Base-by-base conservation (phyloP, 2,329 filamentous ascomycete genomes). In the Aschersonia sp. region DNA sequence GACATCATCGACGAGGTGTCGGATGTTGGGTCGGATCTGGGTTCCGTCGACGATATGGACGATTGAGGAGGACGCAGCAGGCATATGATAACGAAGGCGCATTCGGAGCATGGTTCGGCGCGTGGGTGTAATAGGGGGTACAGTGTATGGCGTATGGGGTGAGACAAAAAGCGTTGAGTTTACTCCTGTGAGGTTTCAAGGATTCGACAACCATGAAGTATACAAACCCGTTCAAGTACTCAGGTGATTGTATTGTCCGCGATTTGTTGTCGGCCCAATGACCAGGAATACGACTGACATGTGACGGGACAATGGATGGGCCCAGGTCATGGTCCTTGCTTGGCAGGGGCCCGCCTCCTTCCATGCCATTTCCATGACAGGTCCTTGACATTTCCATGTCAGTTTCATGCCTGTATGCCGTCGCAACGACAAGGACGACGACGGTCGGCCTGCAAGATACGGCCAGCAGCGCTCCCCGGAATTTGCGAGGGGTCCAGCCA, bases 1-100 rank as follows among this genome's bases (percentile, higher is more conserved):
- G 47, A 51, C 28, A 49, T 49, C 7, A 31, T 49, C 28, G 49
- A 49, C 32, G 49, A 51, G 20, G 43, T 43, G 38, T 48, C 46
- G 9, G 47, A 51, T 28, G 40, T 47, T 31, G 49, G 49, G 4
- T 47, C 46, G 6, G 47, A 51, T 30, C 28, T 50, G 3, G 49
- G 41, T 29, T 45, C 42, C 7, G 12, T 38, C 10, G 49, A 20
- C 20, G 20, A 51, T 45, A 35, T 38, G 9, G 49, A 41, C 41
- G 49, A 50, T 35, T 50, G 44, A 48, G 41, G 20, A 7, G 29
- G 4, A 41, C 10, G 40, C 2, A 20, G 40, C n/a, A 6, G 20
- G n/a, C 10, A 42, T 42, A 20, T n/a, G 40, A n/a, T 20, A n/a
- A 42, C 20, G 35, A 7, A 12, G 7, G 35, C 35, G 35, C 35